These are phyloP conservation scores for Gorgonomyces haynaldii DNA, from an alignment of 192 early-diverging fungal genomes.

Conservation along the genomic window DNA sequence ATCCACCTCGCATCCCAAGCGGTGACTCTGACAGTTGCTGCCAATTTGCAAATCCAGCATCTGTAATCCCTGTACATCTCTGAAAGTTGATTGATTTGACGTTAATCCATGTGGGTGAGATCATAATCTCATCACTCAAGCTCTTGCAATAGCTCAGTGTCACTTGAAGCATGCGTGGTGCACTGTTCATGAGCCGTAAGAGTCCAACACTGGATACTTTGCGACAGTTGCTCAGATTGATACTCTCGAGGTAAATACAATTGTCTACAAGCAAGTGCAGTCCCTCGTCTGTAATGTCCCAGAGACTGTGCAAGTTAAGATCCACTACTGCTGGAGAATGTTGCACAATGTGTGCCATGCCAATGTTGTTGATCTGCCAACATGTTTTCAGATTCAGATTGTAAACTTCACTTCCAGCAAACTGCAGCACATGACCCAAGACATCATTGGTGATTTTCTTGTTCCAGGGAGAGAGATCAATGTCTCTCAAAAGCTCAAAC, in stretches of 20 bases:
- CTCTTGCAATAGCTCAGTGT: conserved; percentile 67
- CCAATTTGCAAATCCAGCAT: conserved; percentile 50
- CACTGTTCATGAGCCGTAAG: conserved; percentile 33
- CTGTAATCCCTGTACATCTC: conserved; percentile 61
- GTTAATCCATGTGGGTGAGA: conserved; percentile 34
- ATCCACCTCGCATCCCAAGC: background rate
- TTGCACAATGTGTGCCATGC: conserved; percentile 30
- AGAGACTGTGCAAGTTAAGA: conserved; percentile 53
- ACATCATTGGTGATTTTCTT: conserved; percentile 45
- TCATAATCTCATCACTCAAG: conserved; percentile 48
- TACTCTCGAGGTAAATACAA: conserved; percentile 26
- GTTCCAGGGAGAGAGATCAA: conserved; percentile 49
- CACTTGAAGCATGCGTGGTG: conserved; percentile 19
- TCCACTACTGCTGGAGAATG: conserved; percentile 22
- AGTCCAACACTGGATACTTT: conserved; percentile 60
- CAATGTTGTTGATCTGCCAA: conserved; percentile 58
- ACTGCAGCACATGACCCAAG: conserved; percentile 20
- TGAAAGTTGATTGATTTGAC: conserved; percentile 58
- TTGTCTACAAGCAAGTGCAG: conserved; percentile 30
- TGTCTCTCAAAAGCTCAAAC: conserved; percentile 20
- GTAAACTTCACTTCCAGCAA: conserved; percentile 32
- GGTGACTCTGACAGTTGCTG: conserved; percentile 1
- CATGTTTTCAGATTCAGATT: conserved; percentile 49
- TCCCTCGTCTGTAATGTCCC: conserved; percentile 60
- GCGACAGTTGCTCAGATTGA: conserved; percentile 72